A percentile compares a stretch with the other conserved stretches of the same genome.
Conservation (phyloP, 495 filamentous ascomycete species). For the Aspergillus panamensis region DNA sequence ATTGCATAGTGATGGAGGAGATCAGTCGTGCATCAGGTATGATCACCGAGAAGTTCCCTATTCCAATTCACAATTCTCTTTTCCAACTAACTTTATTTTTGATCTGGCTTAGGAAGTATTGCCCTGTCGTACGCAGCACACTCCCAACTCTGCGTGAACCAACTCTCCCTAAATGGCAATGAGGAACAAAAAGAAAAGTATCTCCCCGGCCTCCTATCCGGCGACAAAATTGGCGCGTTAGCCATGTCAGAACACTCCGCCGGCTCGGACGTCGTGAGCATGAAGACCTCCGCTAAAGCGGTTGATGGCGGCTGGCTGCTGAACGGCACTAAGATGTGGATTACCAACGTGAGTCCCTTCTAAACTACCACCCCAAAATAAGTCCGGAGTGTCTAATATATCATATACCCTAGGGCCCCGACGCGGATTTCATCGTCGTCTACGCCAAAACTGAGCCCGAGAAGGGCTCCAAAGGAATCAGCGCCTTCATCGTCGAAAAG, state of each 20-base stretch:
- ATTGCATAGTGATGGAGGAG: conserved; percentile 96
- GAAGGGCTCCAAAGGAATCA: conserved; percentile 84
- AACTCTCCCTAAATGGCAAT: conserved; percentile 87
- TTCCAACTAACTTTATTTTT: neutral
- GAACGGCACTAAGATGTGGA: conserved; percentile 99
- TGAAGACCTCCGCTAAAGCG: conserved; percentile 78
- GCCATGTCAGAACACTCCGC: conserved; percentile 94
- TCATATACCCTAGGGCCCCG: conserved; percentile 62
- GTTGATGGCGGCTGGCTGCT: conserved; percentile 84
- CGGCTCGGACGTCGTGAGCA: conserved; percentile 91
- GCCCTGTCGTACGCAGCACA: conserved; percentile 93
- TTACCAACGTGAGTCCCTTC: conserved; percentile 68
- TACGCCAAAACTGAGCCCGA: conserved; percentile 92
- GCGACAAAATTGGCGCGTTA: conserved; percentile 79
- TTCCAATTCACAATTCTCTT: neutral
- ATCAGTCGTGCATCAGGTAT: conserved; percentile 62
- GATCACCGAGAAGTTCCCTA: neutral
- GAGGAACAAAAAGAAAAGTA: conserved; percentile 72
- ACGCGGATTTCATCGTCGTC: conserved; percentile 83
- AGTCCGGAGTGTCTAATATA: neutral
- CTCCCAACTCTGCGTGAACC: conserved; percentile 95
- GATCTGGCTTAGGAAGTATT: conserved; percentile 61
- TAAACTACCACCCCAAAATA: neutral
- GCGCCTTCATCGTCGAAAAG: conserved; percentile 86
- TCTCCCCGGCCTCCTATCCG: conserved; percentile 78